A percentile compares a stretch with the other conserved stretches of the same genome.
Evolutionary conservation across 208 protist genomes (phyloP).

Genomic region (Wallacemonas sp.): DNA sequence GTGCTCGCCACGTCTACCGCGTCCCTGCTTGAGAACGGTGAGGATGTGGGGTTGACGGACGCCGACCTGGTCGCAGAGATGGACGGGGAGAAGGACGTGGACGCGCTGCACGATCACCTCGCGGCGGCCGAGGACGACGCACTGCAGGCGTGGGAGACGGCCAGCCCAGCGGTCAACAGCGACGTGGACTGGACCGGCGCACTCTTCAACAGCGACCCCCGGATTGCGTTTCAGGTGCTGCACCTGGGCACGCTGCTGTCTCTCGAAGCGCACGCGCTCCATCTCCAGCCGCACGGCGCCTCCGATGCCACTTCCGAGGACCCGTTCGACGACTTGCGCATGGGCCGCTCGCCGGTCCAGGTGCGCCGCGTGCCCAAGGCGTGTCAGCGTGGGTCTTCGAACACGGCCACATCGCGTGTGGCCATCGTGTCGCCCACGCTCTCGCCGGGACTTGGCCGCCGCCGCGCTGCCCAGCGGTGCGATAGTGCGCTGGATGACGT

Average conservation of each 20-base stretch:
- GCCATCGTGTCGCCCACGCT: conserved; percentile 1
- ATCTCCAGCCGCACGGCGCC: conserved; percentile 16
- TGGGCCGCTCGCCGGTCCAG: neutral
- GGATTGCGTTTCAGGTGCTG: conserved; percentile 64
- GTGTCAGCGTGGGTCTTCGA: too few relatives aligned
- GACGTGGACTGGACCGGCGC: conserved; percentile 40
- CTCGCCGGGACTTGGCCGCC: neutral
- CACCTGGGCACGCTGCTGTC: conserved; percentile 51
- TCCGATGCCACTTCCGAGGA: neutral
- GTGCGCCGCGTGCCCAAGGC: neutral
- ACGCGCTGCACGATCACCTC: neutral
- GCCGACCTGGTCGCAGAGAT: neutral
- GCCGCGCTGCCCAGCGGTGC: neutral
- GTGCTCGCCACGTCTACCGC: neutral
- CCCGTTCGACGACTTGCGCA: neutral
- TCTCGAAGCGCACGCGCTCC: conserved; percentile 33
- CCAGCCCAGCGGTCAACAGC: neutral
- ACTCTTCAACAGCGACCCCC: conserved; percentile 72
- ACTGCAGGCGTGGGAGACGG: conserved; percentile 8
- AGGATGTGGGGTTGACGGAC: neutral
- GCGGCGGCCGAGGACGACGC: neutral
- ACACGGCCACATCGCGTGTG: too few relatives aligned
- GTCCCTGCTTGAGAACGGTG: neutral
- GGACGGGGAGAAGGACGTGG: neutral
- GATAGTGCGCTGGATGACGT: conserved; percentile 3